Percentiles rank a stretch among this genome's conserved stretches.
These are phyloP conservation scores for Phaeosphaeriaceae sp. DNA, from an alignment of 2,329 filamentous ascomycete genomes.

Conservation along the genomic window DNA sequence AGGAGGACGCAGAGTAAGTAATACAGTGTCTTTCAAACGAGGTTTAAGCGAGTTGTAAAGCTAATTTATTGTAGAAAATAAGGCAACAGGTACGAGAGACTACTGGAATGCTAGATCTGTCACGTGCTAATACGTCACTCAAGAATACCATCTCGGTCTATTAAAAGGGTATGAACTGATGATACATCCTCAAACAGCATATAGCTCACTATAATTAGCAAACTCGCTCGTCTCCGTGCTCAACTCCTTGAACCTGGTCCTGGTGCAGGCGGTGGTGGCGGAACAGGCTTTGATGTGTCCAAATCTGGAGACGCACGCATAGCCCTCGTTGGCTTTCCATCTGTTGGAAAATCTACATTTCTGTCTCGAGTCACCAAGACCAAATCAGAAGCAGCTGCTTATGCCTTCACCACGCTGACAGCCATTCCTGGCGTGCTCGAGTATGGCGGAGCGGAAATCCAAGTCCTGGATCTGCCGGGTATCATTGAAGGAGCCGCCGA, in stretches of 20 bases:
- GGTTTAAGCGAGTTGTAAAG: not conserved
- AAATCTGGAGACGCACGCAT: conserved; percentile 97
- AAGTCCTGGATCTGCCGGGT: conserved; percentile 94
- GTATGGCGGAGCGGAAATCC: conserved; percentile 97
- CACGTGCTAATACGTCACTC: conserved; percentile 46
- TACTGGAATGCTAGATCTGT: conserved; percentile 4
- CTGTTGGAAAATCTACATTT: conserved; percentile 98
- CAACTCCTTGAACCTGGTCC: conserved; percentile 90
- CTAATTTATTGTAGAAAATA: conserved; percentile 76
- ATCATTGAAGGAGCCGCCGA: conserved; percentile 98
- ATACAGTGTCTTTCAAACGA: not conserved
- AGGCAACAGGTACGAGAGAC: conserved; percentile 82
- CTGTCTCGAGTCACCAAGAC: conserved; percentile 99
- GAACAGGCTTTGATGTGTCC: conserved; percentile 84
- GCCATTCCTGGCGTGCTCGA: conserved; percentile 97
- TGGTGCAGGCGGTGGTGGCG: conserved; percentile 77
- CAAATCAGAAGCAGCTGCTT: conserved; percentile 92
- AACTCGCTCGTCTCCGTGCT: conserved; percentile 91
- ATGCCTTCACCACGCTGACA: conserved; percentile 96
- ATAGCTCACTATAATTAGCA: conserved; percentile 63
- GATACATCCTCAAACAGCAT: not conserved
- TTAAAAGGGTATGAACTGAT: conserved; percentile 77
- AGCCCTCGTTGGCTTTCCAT: conserved; percentile 97
- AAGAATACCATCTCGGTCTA: conserved; percentile 97
- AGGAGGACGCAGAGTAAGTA: conserved; percentile 89